Evolutionary conservation across 2,329 filamentous ascomycete genomes (phyloP).

Genomic region (Beauveria brongniartii): DNA sequence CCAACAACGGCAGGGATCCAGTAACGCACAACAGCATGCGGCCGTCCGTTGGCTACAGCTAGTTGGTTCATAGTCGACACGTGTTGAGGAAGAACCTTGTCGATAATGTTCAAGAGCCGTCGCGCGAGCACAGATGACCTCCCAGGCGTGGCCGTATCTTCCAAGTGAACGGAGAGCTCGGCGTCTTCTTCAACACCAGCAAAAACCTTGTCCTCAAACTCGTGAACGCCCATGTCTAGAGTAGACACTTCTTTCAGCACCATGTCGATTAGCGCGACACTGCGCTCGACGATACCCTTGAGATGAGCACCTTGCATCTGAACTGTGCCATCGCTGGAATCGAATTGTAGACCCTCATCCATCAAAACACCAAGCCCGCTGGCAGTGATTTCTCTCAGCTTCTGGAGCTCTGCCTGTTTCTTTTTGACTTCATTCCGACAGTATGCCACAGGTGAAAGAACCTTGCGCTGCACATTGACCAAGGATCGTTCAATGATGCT

Average conservation of each 20-base stretch:
- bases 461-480: slow-evolving; percentile 58
- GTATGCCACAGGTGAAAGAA: slow-evolving; percentile 71
- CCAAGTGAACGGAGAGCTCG: slow-evolving; percentile 45
- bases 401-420: slow-evolving; percentile 65
- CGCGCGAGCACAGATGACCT: slow-evolving; percentile 55
- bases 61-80: slow-evolving; percentile 45
- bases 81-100: slow-evolving; percentile 61
- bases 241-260: slow-evolving; percentile 65
- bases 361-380: slow-evolving; percentile 82
- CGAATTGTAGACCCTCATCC: slow-evolving; percentile 71
- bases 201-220: slow-evolving; percentile 60
- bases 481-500: slow-evolving; percentile 68
- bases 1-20: slow-evolving; percentile 72
- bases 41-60: slow-evolving; percentile 62
- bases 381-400: slow-evolving; percentile 71
- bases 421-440: slow-evolving; percentile 65
- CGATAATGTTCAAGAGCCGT: slow-evolving; percentile 62
- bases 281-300: slow-evolving; percentile 70
- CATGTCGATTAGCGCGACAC: slow-evolving; percentile 77
- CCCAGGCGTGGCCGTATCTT: slow-evolving; percentile 35
- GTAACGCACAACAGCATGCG: slow-evolving; percentile 68
- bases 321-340: slow-evolving; percentile 50
- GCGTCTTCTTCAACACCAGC: slow-evolving; percentile 53
- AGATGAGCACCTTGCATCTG: slow-evolving; percentile 43
- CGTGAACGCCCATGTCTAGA: slow-evolving; percentile 51